Evolutionary conservation across 208 protist species (phyloP), one percentile per base, ranked within the genome.

Genomic region (Crithidia sp.): DNA sequence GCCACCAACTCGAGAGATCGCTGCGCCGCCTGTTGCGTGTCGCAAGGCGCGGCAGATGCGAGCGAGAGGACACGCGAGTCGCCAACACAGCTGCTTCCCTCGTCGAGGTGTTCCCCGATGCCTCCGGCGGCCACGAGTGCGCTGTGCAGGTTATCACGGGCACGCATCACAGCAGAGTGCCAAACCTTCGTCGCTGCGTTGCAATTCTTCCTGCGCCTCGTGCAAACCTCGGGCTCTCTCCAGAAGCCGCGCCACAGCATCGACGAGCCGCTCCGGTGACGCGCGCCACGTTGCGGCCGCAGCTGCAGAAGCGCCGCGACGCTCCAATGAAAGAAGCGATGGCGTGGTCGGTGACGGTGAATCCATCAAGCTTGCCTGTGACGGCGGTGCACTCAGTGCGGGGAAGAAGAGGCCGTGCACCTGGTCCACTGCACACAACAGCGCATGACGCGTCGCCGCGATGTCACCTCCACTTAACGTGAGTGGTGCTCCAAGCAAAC

Each of bases 401-500:
- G 49, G 45, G 14, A 9, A n/a, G 50, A 67, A 47, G 6, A 67
- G 60, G 14, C 39, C 9, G 43, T 56, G 36, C 12, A 60, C 61
- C 50, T 44, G n/a, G 37, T 39, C 7, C 60, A 69, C 53, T 5
- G 16, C 39, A 2, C 19, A 7, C 19, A 67, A 50, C 7, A 67
- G 53, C 0, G 5, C 54, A 40, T 59, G 53, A 39, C 70, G 70
- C 3, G 53, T 57, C 6, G 70, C 49, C 2, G 7, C 70, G 16
- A 41, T 43, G 8, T 67, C 60, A 2, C 6, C 12, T n/a, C 16
- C 55, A 7, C 41, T 45, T 1, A 28, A 5, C 0, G 60, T 19
- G 2, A 68, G 17, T 3, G 70, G 5, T 36, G 52, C 70, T 4
- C 70, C 70, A 2, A 67, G 45, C 52, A 67, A 9, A 0, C 70